Evolutionary conservation across 164 flowering plant species (phyloP).

Genomic region (Vitis cinerea): DNA sequence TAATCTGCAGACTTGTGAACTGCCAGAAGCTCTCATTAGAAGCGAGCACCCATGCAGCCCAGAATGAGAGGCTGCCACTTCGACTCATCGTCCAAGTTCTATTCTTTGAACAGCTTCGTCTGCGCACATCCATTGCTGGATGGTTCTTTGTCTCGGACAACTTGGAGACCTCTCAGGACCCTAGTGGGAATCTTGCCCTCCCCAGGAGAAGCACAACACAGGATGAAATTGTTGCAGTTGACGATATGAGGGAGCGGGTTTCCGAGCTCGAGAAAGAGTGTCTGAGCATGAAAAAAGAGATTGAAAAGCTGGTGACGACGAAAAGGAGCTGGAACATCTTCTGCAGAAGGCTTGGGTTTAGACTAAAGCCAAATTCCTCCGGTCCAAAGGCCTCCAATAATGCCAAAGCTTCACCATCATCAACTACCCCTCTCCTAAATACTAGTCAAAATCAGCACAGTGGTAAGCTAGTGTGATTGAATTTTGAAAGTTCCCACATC

Average conservation of each 20-base stretch:
- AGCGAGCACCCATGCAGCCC: slow-evolving; percentile 77
- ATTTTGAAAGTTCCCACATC: no score
- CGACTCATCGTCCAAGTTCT: slow-evolving; percentile 71
- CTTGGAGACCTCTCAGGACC: slow-evolving; percentile 40
- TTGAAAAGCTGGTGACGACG: slow-evolving; percentile 35
- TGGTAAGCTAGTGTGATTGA: slow-evolving; percentile 6
- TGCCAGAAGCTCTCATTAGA: slow-evolving; percentile 77
- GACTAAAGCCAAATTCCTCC: slow-evolving; percentile 15
- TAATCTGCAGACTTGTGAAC: slow-evolving; percentile 70
- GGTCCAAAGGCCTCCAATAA: slow-evolving; percentile 10
- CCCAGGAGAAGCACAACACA: slow-evolving; percentile 14
- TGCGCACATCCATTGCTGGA: slow-evolving; percentile 58
- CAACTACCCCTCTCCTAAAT: slow-evolving; percentile 6
- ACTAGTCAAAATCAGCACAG: slow-evolving; percentile 1
- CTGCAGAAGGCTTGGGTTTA: slow-evolving; percentile 20
- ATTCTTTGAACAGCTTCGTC: slow-evolving; percentile 71
- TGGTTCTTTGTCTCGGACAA: slow-evolving; percentile 69
- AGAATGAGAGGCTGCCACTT: slow-evolving; percentile 72
- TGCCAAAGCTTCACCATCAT: slow-evolving; percentile 15
- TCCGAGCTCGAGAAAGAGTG: slow-evolving; percentile 43
- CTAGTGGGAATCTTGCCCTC: slow-evolving; percentile 29
- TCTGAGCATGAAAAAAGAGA: slow-evolving; percentile 32
- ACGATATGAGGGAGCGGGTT: slow-evolving; percentile 32
- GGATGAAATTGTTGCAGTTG: slow-evolving; percentile 4
- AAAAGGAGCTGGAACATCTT: slow-evolving; percentile 32